phyloP scores from a whole-genome alignment of 192 early-diverging fungal species.

The Podila horticola region DNA sequence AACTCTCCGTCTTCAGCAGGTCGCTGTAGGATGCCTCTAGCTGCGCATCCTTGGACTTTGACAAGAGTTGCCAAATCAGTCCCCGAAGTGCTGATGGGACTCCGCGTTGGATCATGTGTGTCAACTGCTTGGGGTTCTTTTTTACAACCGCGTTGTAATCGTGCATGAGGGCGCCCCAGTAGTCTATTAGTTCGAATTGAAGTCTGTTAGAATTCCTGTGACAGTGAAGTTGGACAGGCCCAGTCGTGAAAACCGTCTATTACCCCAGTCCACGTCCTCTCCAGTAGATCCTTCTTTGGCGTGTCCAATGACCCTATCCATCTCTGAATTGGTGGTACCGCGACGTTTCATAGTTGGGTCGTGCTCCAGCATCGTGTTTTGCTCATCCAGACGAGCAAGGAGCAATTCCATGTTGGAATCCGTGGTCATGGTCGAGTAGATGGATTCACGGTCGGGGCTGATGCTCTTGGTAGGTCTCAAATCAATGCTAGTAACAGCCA shows the following conservation, averaged over 20 bases:
- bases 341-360: constrained; percentile 62
- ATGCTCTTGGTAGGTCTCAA: constrained; percentile 19
- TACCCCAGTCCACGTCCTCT: constrained; percentile 83
- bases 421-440: constrained; percentile 48
- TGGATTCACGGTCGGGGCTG: constrained; percentile 40
- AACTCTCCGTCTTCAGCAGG: constrained; percentile 71
- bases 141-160: constrained; percentile 88
- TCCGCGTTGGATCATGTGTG: constrained; percentile 83
- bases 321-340: constrained; percentile 51
- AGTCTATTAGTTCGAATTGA: constrained; percentile 65
- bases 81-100: constrained; percentile 91
- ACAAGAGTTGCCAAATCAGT: constrained; percentile 94
- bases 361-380: constrained; percentile 68
- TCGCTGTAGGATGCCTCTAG: constrained; percentile 81
- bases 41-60: constrained; percentile 79
- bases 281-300: constrained; percentile 41
- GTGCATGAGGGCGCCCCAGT: constrained; percentile 94
- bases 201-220: background rate
- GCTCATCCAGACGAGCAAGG: constrained; percentile 70
- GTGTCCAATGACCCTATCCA: constrained; percentile 53
- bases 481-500: constrained; percentile 30
- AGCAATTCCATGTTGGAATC: constrained; percentile 69
- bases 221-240: no score
- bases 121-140: constrained; percentile 80
- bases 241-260: constrained; percentile 1